Base-by-base conservation (phyloP, 2,329 filamentous ascomycete genomes). In the Apiospora koreana region DNA sequence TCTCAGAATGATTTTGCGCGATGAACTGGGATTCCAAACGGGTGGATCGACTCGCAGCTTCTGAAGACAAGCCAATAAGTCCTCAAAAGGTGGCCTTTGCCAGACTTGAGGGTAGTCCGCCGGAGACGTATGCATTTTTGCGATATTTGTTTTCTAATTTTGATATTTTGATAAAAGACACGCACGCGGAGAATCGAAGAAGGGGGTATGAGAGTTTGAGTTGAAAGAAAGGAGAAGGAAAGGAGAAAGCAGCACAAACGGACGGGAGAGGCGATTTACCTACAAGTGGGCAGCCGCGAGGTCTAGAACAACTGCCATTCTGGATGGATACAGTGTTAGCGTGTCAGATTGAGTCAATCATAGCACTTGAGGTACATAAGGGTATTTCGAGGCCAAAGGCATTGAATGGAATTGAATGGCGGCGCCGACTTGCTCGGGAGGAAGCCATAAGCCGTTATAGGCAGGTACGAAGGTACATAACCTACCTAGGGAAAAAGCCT, bases 81-180 rank as follows among this genome's bases (percentile, higher is more conserved):
- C 85, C 42, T 84, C 82, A 71, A 89, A 91, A 25, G 89, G 84
- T 8, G 95, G 95, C 77, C 89, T 92, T 76, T 92, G 88, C 86
- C 94, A 94, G 72, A 95, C 86, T 77, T 94, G 93, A n/a, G 94
- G 94, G 35, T 97, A 88, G 77, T 95, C 93, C 70, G 81, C 81
- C 70, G 81, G 76, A 68, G 81, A 77, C 42, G 81, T 73, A 31
- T 75, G 77, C 79, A 81, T 81, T 67, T 65, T 71, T 54, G 28
- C 64, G 54, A 8, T 10, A 38, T 58, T 58, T 31, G 2, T 28
- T 5, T 38, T n/a, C 9, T 21, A 3, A 28, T 18, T 54, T 31
- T n/a, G 2, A 6, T n/a, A 3, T n/a, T n/a, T 5, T 21, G 35
- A 16, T 58, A 10, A 58, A 38, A 14, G 31, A 16, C 31, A 62